A percentile compares a stretch with the other conserved stretches of the same genome.
Conservation (phyloP, 2,329 filamentous ascomycete genomes). For the Fusarium sp. region DNA sequence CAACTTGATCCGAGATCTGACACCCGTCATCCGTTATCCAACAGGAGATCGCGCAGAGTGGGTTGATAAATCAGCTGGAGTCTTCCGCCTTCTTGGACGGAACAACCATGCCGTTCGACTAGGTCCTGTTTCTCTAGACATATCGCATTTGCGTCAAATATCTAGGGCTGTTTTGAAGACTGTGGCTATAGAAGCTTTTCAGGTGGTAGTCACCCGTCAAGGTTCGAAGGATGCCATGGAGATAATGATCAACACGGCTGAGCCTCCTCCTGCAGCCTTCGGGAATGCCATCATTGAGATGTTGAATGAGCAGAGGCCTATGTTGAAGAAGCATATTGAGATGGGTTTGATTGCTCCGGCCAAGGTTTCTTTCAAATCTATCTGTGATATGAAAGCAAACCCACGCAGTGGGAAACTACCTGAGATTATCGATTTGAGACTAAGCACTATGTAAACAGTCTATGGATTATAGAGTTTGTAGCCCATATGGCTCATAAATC, state of each 20-base stretch:
- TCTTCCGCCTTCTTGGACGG: not conserved
- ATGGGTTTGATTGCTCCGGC: not conserved
- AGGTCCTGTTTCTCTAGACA: slow-evolving; percentile 1
- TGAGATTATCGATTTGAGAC: not conserved
- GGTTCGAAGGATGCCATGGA: not conserved
- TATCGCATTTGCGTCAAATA: not conserved
- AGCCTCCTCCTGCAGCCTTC: not conserved
- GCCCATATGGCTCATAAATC: rapidly evolving
- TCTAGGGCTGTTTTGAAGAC: not conserved
- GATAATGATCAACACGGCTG: not conserved
- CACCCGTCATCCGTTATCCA: not conserved
- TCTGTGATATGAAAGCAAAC: not conserved
- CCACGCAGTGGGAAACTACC: not conserved
- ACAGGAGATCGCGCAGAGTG: not conserved
- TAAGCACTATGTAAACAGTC: not conserved
- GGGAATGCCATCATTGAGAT: not conserved
- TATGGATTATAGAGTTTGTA: not conserved
- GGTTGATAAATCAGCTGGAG: not conserved
- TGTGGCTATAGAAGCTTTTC: not conserved
- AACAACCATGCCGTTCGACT: not conserved
- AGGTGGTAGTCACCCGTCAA: not conserved
- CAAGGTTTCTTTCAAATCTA: not conserved
- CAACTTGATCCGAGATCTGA: not conserved
- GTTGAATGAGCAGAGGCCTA: not conserved
- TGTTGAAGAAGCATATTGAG: not conserved